Evolutionary conservation across 192 early-diverging fungal species (phyloP).

Genomic region (Spizellomyces punctatus): DNA sequence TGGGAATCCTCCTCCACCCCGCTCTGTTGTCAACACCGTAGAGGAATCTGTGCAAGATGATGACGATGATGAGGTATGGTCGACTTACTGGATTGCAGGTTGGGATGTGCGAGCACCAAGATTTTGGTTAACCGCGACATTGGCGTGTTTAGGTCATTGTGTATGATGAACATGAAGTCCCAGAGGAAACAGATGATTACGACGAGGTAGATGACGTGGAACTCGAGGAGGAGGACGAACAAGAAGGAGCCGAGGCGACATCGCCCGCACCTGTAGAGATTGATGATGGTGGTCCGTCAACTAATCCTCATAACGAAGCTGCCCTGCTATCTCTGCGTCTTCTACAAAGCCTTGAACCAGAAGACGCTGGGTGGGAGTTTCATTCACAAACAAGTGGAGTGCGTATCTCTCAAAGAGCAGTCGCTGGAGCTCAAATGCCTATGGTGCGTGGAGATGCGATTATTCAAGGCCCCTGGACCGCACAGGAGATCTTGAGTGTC

Average conservation of each 20-base stretch:
- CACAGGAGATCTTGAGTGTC: constrained; percentile 42
- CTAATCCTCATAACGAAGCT: constrained; percentile 26
- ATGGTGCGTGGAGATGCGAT: constrained; percentile 48
- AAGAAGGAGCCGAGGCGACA: not conserved
- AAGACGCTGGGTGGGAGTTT: constrained; percentile 18
- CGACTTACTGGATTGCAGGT: no score
- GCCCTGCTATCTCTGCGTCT: constrained; percentile 13
- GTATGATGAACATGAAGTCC: not conserved
- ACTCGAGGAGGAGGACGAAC: not conserved
- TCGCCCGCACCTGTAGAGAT: constrained; percentile 1
- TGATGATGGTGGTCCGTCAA: constrained; percentile 11
- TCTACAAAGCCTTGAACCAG: constrained; percentile 10
- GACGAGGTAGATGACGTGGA: not conserved
- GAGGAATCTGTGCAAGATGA: no score
- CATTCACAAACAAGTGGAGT: constrained; percentile 28
- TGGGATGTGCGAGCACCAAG: no score
- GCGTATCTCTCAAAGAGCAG: constrained; percentile 26
- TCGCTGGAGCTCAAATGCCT: constrained; percentile 33
- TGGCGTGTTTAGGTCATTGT: not conserved
- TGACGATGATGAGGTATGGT: no score
- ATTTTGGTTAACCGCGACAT: no score
- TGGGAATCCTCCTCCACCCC: no score
- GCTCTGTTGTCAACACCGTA: no score
- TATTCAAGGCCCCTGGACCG: constrained; percentile 31
- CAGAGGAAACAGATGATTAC: not conserved